Percentiles rank a stretch among this genome's conserved stretches.
These are phyloP conservation scores for Adansonia digitata DNA, from an alignment of 345 rosid species.

Conservation along the genomic window DNA sequence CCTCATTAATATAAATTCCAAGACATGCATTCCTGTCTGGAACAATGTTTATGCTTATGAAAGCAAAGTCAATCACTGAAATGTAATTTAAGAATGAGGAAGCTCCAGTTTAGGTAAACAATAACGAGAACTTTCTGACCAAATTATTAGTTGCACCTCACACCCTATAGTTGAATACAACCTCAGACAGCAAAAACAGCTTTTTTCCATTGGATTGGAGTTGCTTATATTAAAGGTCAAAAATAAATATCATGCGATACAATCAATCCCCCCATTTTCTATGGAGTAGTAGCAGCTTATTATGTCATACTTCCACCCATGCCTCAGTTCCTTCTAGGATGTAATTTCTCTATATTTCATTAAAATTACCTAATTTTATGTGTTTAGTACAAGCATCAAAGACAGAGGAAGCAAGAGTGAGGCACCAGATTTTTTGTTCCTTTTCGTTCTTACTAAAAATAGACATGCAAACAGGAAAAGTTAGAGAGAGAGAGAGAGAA, in stretches of 20 bases:
- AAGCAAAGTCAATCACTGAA: background rate
- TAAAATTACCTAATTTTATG: background rate
- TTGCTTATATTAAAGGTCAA: background rate
- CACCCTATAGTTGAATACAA: background rate
- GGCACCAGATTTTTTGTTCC: background rate
- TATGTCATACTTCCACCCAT: background rate
- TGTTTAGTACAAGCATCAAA: background rate
- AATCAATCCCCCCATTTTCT: background rate
- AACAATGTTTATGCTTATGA: background rate
- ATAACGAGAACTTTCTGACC: background rate
- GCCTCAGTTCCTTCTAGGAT: conserved; percentile 1
- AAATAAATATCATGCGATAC: background rate
- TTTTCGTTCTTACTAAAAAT: background rate
- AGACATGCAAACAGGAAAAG: background rate
- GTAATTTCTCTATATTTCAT: background rate
- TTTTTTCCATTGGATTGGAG: background rate
- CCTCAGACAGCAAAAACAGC: background rate
- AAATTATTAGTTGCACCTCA: background rate
- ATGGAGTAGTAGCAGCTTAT: background rate
- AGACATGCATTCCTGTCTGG: background rate
- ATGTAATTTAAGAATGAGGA: background rate
- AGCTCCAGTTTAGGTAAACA: background rate
- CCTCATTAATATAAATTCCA: background rate
- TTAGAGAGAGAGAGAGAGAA: background rate
- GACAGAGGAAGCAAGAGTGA: background rate